phyloP scores from a whole-genome alignment of 2,329 filamentous ascomycete genomes.

The Clonostachys byssicola region DNA sequence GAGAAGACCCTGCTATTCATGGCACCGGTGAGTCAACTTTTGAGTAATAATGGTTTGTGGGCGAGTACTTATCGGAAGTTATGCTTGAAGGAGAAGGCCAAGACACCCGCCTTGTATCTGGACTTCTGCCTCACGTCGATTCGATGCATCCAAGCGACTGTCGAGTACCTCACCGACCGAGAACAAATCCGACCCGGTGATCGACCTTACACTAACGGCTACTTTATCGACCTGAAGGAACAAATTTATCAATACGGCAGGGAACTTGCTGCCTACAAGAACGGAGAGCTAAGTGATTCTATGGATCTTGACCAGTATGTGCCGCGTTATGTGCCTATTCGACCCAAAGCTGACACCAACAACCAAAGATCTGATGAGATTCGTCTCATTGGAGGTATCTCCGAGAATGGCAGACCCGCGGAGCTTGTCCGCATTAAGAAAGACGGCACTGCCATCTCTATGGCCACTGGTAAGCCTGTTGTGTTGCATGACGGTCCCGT shows the following conservation, averaged over 20 bases:
- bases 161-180: conserved; percentile 78
- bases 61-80: conserved; percentile 67
- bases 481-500: conserved; percentile 47
- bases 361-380: conserved; percentile 56
- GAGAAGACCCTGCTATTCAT: conserved; percentile 91
- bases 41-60: conserved; percentile 51
- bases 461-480: conserved; percentile 65
- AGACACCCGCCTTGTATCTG: conserved; percentile 68
- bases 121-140: conserved; percentile 89
- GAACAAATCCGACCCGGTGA: conserved; percentile 83
- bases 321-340: conserved; percentile 20
- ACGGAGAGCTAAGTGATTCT: conserved; percentile 55
- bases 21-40: conserved; percentile 81
- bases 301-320: conserved; percentile 58
- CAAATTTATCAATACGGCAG: conserved; percentile 88
- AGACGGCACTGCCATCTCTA: conserved; percentile 74
- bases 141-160: conserved; percentile 83
- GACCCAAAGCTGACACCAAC: conserved; percentile 1
- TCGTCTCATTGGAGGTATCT: conserved; percentile 75
- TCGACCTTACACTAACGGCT: conserved; percentile 89
- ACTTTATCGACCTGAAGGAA: conserved; percentile 93
- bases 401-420: conserved; percentile 75
- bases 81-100: conserved; percentile 73
- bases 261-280: conserved; percentile 73
- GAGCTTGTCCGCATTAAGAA: conserved; percentile 81